These are phyloP conservation scores for Ogataea minuta DNA, from an alignment of 805 yeast species.

Conservation along the genomic window DNA sequence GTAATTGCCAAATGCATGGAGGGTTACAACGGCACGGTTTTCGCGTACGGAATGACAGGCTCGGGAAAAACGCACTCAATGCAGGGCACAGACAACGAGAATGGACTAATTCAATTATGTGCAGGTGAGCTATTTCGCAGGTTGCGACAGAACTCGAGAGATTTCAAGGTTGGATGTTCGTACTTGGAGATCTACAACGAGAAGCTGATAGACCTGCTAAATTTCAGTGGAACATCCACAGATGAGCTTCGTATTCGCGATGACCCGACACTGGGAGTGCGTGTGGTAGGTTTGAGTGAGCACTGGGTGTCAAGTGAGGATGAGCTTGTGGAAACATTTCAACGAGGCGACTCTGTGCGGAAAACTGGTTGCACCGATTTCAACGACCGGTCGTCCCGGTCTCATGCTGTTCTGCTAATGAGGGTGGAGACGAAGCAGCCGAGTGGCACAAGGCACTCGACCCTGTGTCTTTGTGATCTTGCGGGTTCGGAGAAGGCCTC, in stretches of 20 bases:
- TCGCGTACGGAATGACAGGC: slow-evolving; percentile 95
- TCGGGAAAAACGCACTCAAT: slow-evolving; percentile 88
- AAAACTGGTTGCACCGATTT: slow-evolving; percentile 87
- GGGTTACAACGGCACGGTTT: slow-evolving; percentile 84
- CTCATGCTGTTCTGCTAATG: slow-evolving; percentile 85
- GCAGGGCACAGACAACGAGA: slow-evolving; percentile 64
- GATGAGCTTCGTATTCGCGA: slow-evolving; percentile 77
- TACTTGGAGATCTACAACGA: slow-evolving; percentile 89
- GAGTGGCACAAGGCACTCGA: slow-evolving; percentile 45
- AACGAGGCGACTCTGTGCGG: slow-evolving; percentile 69
- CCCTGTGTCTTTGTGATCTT: slow-evolving; percentile 84
- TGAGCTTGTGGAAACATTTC: slow-evolving; percentile 60
- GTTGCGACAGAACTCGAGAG: slow-evolving; percentile 34
- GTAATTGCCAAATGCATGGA: slow-evolving; percentile 55
- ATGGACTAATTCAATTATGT: slow-evolving; percentile 72
- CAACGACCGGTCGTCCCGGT: slow-evolving; percentile 82
- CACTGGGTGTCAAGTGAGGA: slow-evolving; percentile 52
- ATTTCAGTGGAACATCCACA: slow-evolving; percentile 34
- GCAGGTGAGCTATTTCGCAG: slow-evolving; percentile 57
- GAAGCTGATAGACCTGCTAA: slow-evolving; percentile 72
- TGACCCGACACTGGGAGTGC: slow-evolving; percentile 67
- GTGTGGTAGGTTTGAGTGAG: slow-evolving; percentile 71
- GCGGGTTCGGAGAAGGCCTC: slow-evolving; percentile 96
- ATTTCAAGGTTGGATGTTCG: slow-evolving; percentile 55
- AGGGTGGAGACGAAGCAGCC: slow-evolving; percentile 49